A percentile compares a stretch with the other conserved stretches of the same genome.
phyloP scores from a whole-genome alignment of 257 asterid species.

The Solanum pinnatisectum region DNA sequence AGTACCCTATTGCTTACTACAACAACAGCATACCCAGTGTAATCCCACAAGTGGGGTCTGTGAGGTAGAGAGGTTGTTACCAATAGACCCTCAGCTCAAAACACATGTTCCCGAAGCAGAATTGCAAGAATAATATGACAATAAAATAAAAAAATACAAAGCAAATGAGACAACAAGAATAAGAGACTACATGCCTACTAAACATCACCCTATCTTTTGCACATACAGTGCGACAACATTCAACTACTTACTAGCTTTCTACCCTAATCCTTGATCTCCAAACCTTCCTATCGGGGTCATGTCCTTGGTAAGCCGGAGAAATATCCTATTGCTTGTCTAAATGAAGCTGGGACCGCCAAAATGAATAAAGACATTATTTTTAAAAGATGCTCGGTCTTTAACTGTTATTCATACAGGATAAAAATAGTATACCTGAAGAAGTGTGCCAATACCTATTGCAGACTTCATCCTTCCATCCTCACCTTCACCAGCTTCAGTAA shows the following conservation, averaged over 20 bases:
- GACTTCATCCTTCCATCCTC: constrained; percentile 99
- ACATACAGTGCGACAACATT: background rate
- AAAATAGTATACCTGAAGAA: constrained; percentile 55
- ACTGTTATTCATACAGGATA: background rate
- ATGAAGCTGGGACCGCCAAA: background rate
- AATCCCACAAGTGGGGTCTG: background rate
- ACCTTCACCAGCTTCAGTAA: constrained; percentile 99
- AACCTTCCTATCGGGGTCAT: background rate
- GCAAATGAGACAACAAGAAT: background rate
- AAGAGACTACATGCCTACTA: background rate
- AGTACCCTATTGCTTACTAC: background rate
- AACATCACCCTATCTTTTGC: background rate
- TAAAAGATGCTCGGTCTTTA: background rate
- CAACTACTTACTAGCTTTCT: background rate
- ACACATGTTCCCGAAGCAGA: background rate
- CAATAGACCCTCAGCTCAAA: background rate
- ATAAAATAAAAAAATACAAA: no score
- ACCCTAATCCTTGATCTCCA: background rate
- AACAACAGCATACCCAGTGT: background rate
- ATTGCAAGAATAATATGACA: background rate
- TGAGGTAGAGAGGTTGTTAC: background rate
- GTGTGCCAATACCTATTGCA: constrained; percentile 97
- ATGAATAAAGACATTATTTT: background rate
- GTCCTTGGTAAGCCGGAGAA: background rate
- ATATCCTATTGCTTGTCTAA: background rate